phyloP scores from a whole-genome alignment of 805 yeast species.

The Candida khao-thaluensis region DNA sequence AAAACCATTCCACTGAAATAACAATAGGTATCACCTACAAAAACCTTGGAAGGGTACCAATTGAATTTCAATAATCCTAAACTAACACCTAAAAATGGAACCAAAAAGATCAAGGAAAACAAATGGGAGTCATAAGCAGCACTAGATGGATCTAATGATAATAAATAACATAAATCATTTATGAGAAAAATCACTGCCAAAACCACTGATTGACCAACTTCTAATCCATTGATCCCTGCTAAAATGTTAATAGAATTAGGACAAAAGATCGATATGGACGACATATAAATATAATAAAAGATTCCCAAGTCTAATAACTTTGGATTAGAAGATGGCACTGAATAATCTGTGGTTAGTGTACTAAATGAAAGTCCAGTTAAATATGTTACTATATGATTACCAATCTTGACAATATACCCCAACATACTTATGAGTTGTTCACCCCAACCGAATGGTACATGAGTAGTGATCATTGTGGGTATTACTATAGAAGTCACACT shows the following conservation, averaged over 20 bases:
- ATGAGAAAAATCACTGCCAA: conserved; percentile 66
- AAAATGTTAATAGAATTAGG: conserved; percentile 94
- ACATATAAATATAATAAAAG: conserved; percentile 87
- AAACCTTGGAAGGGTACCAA: conserved; percentile 89
- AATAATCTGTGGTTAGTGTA: conserved; percentile 35
- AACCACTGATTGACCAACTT: conserved; percentile 90
- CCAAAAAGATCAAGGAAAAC: conserved; percentile 71
- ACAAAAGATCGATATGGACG: conserved; percentile 84
- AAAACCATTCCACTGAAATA: conserved; percentile 98
- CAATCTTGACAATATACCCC: conserved; percentile 23
- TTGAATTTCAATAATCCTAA: conserved; percentile 73
- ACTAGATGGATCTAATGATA: conserved; percentile 37
- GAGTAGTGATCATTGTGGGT: conserved; percentile 60
- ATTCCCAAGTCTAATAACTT: conserved; percentile 70
- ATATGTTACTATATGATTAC: conserved; percentile 31
- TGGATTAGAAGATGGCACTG: conserved; percentile 38
- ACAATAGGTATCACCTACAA: conserved; percentile 98
- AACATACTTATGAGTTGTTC: conserved; percentile 22
- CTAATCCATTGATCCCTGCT: conserved; percentile 96
- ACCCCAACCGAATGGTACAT: conserved; percentile 26
- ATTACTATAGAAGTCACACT: conserved; percentile 85
- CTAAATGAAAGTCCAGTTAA: conserved; percentile 40
- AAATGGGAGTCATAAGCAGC: conserved; percentile 78
- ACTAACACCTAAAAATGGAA: conserved; percentile 88
- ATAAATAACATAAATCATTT: conserved; percentile 74